These are phyloP conservation scores for Mucor saturninus DNA, from an alignment of 371 early-diverging fungal genomes.

Conservation along the genomic window DNA sequence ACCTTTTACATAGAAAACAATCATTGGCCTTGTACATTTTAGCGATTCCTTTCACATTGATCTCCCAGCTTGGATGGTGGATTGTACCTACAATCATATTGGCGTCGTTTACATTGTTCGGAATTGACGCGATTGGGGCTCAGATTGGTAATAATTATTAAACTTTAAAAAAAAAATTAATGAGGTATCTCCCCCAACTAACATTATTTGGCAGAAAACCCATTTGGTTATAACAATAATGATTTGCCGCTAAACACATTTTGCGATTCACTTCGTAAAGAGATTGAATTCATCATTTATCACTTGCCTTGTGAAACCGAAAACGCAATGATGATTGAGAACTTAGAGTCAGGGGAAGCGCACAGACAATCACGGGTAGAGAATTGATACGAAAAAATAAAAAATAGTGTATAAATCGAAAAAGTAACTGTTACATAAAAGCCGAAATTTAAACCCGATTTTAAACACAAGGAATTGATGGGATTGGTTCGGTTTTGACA, in stretches of 20 bases:
- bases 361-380: constrained; percentile 23
- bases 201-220: constrained; percentile 55
- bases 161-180: background rate
- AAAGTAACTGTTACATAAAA: background rate
- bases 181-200: background rate
- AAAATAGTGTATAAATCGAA: background rate
- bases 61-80: constrained; percentile 56
- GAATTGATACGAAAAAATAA: background rate
- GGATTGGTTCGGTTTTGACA: constrained; percentile 19
- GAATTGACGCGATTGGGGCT: constrained; percentile 72
- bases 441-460: too few relatives aligned
- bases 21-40: constrained; percentile 68
- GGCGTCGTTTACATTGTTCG: constrained; percentile 73
- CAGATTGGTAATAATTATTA: constrained; percentile 29
- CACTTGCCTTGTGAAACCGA: constrained; percentile 45
- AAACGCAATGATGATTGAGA: constrained; percentile 30
- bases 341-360: background rate
- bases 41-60: constrained; percentile 73
- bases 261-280: constrained; percentile 47
- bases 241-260: constrained; percentile 51
- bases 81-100: constrained; percentile 66
- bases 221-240: constrained; percentile 69
- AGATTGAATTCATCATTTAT: constrained; percentile 52
- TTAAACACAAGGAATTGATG: background rate
- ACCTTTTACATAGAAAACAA: constrained; percentile 56